These are phyloP conservation scores for Sarocladium brachiariae DNA, from an alignment of 2,329 filamentous ascomycete genomes.

Conservation along the genomic window DNA sequence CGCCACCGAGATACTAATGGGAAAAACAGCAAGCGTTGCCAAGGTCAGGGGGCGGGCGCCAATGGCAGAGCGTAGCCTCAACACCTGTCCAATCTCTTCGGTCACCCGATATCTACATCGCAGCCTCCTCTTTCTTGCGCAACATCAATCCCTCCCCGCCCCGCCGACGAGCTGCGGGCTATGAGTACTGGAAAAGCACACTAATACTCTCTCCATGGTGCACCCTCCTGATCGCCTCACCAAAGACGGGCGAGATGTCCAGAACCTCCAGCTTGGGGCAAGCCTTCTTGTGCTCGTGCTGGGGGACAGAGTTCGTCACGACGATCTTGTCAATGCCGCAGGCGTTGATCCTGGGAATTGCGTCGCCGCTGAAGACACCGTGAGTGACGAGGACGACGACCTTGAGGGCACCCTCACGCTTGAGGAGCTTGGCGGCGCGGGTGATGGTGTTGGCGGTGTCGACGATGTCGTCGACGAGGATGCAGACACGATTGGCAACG, in stretches of 20 bases:
- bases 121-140: background rate
- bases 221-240: slow-evolving; percentile 89
- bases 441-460: slow-evolving; percentile 97
- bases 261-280: slow-evolving; percentile 89
- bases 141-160: background rate
- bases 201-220: slow-evolving; percentile 98
- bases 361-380: slow-evolving; percentile 90
- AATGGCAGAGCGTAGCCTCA: background rate
- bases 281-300: slow-evolving; percentile 67
- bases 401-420: slow-evolving; percentile 85
- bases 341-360: slow-evolving; percentile 88
- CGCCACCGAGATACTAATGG: slow-evolving; percentile 4
- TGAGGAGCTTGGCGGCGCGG: slow-evolving; percentile 89
- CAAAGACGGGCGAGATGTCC: slow-evolving; percentile 84
- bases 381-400: slow-evolving; percentile 93
- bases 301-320: slow-evolving; percentile 92
- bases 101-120: background rate
- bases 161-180: slow-evolving; percentile 13
- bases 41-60: background rate
- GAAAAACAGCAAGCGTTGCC: background rate
- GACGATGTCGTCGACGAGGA: slow-evolving; percentile 88
- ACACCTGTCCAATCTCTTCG: background rate
- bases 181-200: slow-evolving; percentile 61
- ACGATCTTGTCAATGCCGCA: slow-evolving; percentile 89
- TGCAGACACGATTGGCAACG: slow-evolving; percentile 72